These are phyloP conservation scores for Besnoitia besnoiti DNA, from an alignment of 169 alveolate genomes.

Conservation along the genomic window DNA sequence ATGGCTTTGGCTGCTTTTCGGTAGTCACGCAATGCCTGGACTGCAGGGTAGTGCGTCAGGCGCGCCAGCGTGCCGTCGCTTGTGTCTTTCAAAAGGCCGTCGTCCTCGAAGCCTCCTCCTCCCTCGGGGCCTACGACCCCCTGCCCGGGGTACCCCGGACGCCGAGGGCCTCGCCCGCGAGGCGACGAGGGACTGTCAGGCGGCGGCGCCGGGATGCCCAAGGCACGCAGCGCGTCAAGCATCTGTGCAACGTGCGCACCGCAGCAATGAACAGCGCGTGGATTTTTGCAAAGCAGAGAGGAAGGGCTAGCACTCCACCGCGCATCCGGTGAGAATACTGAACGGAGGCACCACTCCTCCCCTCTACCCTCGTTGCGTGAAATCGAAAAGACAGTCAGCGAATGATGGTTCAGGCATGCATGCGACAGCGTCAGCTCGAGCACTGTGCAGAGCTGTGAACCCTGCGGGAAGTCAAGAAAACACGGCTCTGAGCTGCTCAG, in stretches of 20 bases:
- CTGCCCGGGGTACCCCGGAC: background rate
- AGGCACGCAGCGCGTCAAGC: constrained; percentile 53
- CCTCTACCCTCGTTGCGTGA: no score
- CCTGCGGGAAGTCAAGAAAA: background rate
- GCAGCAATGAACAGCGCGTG: no score
- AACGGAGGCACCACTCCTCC: no score
- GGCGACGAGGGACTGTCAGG: background rate
- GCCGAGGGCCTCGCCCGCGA: background rate
- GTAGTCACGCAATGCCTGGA: constrained; percentile 79
- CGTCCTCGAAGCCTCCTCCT: constrained; percentile 42
- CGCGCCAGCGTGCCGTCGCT: constrained; percentile 81
- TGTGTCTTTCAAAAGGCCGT: constrained; percentile 80
- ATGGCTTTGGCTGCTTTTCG: constrained; percentile 82
- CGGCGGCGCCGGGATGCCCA: constrained; percentile 60
- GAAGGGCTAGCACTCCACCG: no score
- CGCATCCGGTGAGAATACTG: no score
- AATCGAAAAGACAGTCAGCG: no score
- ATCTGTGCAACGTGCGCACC: constrained; percentile 5
- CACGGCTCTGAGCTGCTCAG: background rate
- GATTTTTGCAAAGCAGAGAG: no score
- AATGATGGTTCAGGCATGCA: no score
- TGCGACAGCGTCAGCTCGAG: background rate
- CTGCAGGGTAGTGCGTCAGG: constrained; percentile 81
- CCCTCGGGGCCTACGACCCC: background rate
- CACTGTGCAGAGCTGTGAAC: no score